Conservation (phyloP, 78 protist species). For the Anaeramoeba ignava region DNA sequence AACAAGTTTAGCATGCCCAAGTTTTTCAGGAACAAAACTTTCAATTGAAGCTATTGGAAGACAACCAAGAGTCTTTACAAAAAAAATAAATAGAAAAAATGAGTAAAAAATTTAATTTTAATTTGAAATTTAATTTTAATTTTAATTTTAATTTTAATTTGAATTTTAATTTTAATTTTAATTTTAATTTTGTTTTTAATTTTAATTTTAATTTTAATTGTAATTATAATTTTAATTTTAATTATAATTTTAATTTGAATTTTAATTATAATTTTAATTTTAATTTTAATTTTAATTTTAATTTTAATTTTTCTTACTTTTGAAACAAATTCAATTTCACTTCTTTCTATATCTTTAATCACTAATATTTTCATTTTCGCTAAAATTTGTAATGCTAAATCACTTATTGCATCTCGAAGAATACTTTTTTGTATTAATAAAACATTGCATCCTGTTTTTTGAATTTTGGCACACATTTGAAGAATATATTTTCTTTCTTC, state of each 20-base stretch:
- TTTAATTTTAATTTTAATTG: too few species aligned
- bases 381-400: constrained; percentile 79
- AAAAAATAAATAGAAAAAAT: not conserved
- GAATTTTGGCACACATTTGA: not conserved
- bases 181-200: too few species aligned
- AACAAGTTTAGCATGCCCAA: constrained; percentile 81
- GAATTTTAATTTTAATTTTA: too few species aligned
- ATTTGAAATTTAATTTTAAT: too few species aligned
- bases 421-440: constrained; percentile 45
- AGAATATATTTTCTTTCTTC: not conserved
- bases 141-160: too few species aligned
- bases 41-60: constrained; percentile 82
- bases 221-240: too few species aligned
- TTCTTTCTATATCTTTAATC: constrained; percentile 90
- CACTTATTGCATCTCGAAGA: constrained; percentile 39
- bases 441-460: constrained; percentile 88
- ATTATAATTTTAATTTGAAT: too few species aligned
- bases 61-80: constrained; percentile 66
- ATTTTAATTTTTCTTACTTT: constrained; percentile 37
- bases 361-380: constrained; percentile 89
- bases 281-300: too few species aligned
- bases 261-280: too few species aligned
- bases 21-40: constrained; percentile 68
- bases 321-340: constrained; percentile 89
- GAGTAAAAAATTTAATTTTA: not conserved